Percentiles rank a stretch among this genome's conserved stretches.
These are phyloP conservation scores for Jimgerdemannia lactiflua DNA, from an alignment of 192 early-diverging fungal species.

Conservation along the genomic window DNA sequence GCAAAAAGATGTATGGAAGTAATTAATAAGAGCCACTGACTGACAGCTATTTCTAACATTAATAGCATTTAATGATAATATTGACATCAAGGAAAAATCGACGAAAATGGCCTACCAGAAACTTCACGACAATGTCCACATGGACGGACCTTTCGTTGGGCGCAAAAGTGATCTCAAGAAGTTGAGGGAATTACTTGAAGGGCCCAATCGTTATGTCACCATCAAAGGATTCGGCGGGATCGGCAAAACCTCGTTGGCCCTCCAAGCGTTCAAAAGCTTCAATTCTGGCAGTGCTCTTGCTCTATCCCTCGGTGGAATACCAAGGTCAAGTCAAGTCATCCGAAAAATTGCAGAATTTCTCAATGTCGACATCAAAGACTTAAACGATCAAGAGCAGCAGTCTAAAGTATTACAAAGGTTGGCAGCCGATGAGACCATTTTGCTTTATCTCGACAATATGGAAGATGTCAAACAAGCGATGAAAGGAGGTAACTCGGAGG, in stretches of 20 bases:
- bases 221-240: not conserved
- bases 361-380: not conserved
- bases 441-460: not conserved
- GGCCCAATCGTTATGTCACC: not conserved
- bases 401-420: not conserved
- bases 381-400: not conserved
- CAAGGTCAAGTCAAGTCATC: not conserved
- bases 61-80: not conserved
- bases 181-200: not conserved
- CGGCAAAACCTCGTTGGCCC: not conserved
- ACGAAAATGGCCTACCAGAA: not conserved
- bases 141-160: not conserved
- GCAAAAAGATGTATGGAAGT: not conserved
- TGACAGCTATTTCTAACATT: not conserved
- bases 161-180: not conserved
- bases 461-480: not conserved
- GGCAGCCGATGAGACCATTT: not conserved
- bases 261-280: not conserved
- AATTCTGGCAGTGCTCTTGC: not conserved
- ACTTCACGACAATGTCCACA: not conserved
- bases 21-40: not conserved
- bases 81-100: not conserved
- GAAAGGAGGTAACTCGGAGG: not conserved
- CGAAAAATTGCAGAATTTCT: not conserved
- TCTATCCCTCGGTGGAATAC: not conserved